phyloP scores from a whole-genome alignment of 1,284 basidiomycete species.

The Tetrapyrgos nigripes region DNA sequence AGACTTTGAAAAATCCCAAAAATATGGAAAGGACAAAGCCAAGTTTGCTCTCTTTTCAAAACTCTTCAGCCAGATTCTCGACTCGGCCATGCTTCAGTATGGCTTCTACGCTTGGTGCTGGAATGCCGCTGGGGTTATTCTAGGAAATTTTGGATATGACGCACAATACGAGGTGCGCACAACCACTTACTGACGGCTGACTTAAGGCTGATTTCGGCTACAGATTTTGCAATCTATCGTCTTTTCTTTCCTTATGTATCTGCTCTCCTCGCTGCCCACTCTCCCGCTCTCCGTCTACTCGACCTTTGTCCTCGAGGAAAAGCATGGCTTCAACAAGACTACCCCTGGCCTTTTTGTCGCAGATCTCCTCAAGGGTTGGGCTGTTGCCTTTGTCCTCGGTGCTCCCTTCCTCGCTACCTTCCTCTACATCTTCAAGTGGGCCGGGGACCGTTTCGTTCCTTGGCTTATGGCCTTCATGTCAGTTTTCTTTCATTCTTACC shows the following conservation, averaged over 20 bases:
- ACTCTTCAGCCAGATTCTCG: conserved; percentile 75
- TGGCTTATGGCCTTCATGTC: conserved; percentile 90
- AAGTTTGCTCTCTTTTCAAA: conserved; percentile 80
- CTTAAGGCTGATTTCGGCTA: conserved; percentile 9
- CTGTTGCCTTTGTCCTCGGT: conserved; percentile 79
- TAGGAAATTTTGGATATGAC: conserved; percentile 64
- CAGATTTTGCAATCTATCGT: conserved; percentile 85
- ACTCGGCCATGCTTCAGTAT: conserved; percentile 75
- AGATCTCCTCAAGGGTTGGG: conserved; percentile 85
- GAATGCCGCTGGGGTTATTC: conserved; percentile 60
- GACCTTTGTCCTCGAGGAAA: conserved; percentile 94
- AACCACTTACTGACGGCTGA: neutral
- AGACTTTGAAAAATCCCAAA: conserved; percentile 89
- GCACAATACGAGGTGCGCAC: conserved; percentile 70
- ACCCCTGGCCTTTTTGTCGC: conserved; percentile 76
- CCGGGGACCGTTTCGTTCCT: conserved; percentile 88
- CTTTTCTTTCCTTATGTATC: conserved; percentile 75
- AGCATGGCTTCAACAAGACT: conserved; percentile 97
- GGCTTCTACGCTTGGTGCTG: conserved; percentile 87
- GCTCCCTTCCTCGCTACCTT: conserved; percentile 89
- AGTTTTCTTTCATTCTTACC: conserved; percentile 24
- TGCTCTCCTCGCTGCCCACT: conserved; percentile 72
- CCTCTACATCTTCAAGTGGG: conserved; percentile 91
- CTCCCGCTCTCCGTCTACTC: conserved; percentile 83
- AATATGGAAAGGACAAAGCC: conserved; percentile 94